Conservation (phyloP, 2,329 filamentous ascomycete genomes). For the Penicillium glabrum region DNA sequence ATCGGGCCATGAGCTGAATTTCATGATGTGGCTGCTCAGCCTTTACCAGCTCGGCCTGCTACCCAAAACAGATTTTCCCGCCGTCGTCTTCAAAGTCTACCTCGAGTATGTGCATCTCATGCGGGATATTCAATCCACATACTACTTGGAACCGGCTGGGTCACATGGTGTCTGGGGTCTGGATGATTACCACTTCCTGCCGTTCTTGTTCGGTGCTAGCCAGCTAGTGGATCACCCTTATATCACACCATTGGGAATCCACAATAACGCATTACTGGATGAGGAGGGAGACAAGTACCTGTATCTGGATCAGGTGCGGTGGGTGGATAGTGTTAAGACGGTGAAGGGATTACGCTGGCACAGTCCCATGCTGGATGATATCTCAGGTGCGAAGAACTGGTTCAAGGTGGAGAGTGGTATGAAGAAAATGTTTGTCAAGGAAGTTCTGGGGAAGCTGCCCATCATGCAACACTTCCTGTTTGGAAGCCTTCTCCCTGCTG, state of each 20-base stretch:
- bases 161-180: conserved; percentile 98
- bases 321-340: conserved; percentile 95
- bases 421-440: conserved; percentile 93
- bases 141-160: conserved; percentile 95
- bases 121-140: conserved; percentile 83
- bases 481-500: conserved; percentile 77
- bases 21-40: conserved; percentile 93
- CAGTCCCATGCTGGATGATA: conserved; percentile 97
- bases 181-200: conserved; percentile 95
- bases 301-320: conserved; percentile 88
- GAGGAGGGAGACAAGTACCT: conserved; percentile 81
- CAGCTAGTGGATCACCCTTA: conserved; percentile 83
- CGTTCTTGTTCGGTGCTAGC: conserved; percentile 90
- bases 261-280: conserved; percentile 83
- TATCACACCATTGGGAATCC: conserved; percentile 77
- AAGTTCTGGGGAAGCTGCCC: conserved; percentile 88
- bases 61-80: conserved; percentile 64
- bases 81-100: conserved; percentile 76
- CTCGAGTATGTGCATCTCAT: conserved; percentile 80
- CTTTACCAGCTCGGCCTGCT: conserved; percentile 76
- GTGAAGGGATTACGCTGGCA: conserved; percentile 95
- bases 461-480: conserved; percentile 99
- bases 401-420: conserved; percentile 90
- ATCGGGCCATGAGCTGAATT: conserved; percentile 96
- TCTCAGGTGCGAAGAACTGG: conserved; percentile 87